Evolutionary conservation across 441 rosid genomes (phyloP), one percentile per base, ranked within the genome.

Genomic region (Kokia cookei): DNA sequence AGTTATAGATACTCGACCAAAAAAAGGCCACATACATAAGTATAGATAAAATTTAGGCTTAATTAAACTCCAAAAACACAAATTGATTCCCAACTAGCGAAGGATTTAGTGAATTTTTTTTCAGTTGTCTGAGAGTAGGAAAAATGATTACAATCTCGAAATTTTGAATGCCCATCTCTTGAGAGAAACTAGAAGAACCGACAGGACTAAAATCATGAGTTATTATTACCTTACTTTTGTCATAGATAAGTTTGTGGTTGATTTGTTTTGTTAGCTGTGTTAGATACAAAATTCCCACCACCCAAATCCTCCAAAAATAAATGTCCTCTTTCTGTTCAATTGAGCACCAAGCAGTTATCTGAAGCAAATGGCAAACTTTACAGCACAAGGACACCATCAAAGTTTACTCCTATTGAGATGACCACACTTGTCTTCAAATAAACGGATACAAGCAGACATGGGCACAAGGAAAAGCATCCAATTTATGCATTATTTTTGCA

Each of bases 391-490:
- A 26, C 22, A 26, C 71, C 40, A 43, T 12, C 2, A 24, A 47
- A 13, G 43, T 29, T n/a, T 15, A 50, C 24, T 48, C 72, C 58
- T 45, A 68, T 7, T 15, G 59, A 27, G 72, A 68, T 48, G 43
- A 50, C 45, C 59, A 50, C 43, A 50, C 60, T 35, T 68, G 60
- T 8, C 45, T n/a, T n/a, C 0, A 51, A 4, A 26, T 37, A 32
- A 51, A 27, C 29, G 60, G 60, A 68, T 29, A 67, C 15, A 26
- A 50, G 43, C 71, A 68, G 59, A n/a, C 24, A 68, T 17, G 72
- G n/a, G n/a, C 43, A 50, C 59, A 50, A 67, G 45, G 57, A 26
- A 66, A 66, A 66, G 45, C 59, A 68, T 68, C 59, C 45, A 68
- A 67, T 8, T 48, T 48, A 15, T 22, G 53, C 14, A 43, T 65